These are phyloP conservation scores for Quercus aquifolioides DNA, from an alignment of 306 rosid species.

Conservation along the genomic window DNA sequence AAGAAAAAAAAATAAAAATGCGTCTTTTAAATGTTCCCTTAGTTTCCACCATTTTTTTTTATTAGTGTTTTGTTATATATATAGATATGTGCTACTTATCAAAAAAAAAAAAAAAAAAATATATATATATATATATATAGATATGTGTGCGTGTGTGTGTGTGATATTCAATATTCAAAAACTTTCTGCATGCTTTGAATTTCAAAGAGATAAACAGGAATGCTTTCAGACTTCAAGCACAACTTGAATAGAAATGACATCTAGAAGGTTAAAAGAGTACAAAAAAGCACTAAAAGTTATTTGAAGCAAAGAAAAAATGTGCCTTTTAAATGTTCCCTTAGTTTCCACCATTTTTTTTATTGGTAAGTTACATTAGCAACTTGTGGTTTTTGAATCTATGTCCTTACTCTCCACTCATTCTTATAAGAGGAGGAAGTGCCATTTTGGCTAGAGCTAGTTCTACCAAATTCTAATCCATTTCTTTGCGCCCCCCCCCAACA, in stretches of 20 bases:
- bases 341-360: background rate
- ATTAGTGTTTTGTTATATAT: background rate
- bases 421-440: too few species aligned
- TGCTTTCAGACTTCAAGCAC: background rate
- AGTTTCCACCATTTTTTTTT: background rate
- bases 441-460: background rate
- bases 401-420: too few species aligned
- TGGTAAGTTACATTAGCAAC: too few species aligned
- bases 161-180: background rate
- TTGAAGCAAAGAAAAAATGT: background rate
- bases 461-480: background rate
- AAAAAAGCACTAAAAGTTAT: background rate
- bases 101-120: too few species aligned
- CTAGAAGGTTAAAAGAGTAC: background rate
- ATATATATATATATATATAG: too few species aligned
- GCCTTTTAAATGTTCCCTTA: background rate
- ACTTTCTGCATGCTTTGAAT: background rate
- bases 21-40: background rate
- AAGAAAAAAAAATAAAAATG: background rate
- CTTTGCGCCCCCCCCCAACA: too few species aligned
- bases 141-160: too few species aligned
- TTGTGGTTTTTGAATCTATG: too few species aligned
- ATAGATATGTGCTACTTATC: background rate
- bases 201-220: background rate
- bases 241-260: background rate